Evolutionary conservation across 805 yeast genomes (phyloP).

Genomic region (Cyberlindnera nakhonratchasimensis): DNA sequence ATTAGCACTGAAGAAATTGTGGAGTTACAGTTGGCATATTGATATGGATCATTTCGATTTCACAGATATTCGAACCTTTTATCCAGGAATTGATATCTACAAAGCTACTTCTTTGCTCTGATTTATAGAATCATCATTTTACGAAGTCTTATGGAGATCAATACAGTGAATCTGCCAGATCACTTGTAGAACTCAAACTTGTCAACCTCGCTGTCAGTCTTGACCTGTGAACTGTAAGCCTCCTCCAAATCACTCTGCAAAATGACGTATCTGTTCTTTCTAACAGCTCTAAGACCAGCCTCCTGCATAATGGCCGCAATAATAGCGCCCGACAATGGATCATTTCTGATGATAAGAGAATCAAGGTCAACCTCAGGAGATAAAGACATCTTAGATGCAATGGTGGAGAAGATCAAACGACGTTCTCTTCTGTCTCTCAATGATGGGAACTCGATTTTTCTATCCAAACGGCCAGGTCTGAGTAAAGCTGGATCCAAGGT

Average conservation of each 20-base stretch:
- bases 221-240: conserved; percentile 95
- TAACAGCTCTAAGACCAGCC: conserved; percentile 97
- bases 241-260: conserved; percentile 95
- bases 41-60: conserved; percentile 76
- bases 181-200: conserved; percentile 96
- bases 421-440: conserved; percentile 97
- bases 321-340: conserved; percentile 94
- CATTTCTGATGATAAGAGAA: conserved; percentile 90
- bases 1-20: conserved; percentile 23
- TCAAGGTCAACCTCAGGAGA: conserved; percentile 98
- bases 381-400: conserved; percentile 95
- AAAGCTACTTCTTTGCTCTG: conserved; percentile 25
- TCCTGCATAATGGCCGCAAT: conserved; percentile 99
- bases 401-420: conserved; percentile 90
- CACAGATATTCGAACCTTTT: conserved; percentile 40
- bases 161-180: no score
- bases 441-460: conserved; percentile 96
- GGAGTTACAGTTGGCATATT: conserved; percentile 46
- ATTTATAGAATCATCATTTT: no score
- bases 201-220: conserved; percentile 91
- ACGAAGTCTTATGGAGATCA: no score
- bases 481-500: conserved; percentile 96
- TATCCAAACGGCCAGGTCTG: conserved; percentile 97
- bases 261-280: conserved; percentile 96
- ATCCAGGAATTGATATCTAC: conserved; percentile 66